Conservation (phyloP, 768 basidiomycete species). For the Suillus paluster region DNA sequence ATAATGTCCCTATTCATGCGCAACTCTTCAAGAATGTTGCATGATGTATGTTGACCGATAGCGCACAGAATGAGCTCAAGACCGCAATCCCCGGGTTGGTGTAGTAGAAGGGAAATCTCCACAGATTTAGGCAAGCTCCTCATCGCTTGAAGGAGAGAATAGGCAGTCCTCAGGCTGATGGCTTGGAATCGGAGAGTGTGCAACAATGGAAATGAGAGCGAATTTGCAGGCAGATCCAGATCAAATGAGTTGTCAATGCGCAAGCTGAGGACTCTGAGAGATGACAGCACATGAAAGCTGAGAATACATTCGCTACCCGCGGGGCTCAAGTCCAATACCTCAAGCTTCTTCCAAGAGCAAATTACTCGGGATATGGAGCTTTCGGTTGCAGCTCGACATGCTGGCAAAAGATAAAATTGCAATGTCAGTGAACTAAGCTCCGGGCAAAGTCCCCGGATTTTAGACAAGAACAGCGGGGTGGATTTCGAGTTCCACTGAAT, state of each 20-base stretch:
- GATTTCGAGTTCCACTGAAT: neutral
- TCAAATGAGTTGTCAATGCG: neutral
- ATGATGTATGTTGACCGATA: neutral
- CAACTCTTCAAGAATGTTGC: neutral
- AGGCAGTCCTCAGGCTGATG: neutral
- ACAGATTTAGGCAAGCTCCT: neutral
- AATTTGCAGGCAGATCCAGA: neutral
- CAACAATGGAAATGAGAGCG: slow-evolving; percentile 1
- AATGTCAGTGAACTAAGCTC: neutral
- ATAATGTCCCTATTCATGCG: neutral
- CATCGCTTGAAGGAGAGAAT: neutral
- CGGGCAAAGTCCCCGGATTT: neutral
- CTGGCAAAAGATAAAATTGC: neutral
- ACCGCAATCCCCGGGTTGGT: neutral
- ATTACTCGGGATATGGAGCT: neutral
- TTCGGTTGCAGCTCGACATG: neutral
- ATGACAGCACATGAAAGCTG: neutral
- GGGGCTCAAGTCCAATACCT: neutral
- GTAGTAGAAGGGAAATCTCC: neutral
- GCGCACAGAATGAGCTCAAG: neutral
- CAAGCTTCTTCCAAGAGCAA: slow-evolving; percentile 1
- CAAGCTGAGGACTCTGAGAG: neutral
- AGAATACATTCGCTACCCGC: neutral
- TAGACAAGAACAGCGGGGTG: neutral
- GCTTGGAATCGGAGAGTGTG: neutral